phyloP scores from a whole-genome alignment of 257 asterid species.

The Coffea canephora region DNA sequence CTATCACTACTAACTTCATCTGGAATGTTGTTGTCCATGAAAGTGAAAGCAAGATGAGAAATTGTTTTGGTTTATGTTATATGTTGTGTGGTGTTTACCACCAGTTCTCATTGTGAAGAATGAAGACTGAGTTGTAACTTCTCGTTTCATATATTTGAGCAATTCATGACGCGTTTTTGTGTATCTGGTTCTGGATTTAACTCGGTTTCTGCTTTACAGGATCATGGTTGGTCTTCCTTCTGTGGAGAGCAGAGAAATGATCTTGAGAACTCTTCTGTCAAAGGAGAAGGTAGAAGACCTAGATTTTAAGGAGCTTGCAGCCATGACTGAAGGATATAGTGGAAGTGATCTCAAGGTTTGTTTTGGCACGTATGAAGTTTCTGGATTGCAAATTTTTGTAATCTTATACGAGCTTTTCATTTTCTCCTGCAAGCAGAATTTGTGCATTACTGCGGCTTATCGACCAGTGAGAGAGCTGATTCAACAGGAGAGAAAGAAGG shows the following conservation, averaged over 20 bases:
- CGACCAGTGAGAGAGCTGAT: constrained; percentile 90
- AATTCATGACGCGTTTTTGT: neutral
- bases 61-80: neutral
- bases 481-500: constrained; percentile 68
- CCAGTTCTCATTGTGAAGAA: neutral
- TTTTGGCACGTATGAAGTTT: constrained; percentile 7
- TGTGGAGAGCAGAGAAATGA: constrained; percentile 82
- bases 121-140: neutral
- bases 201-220: constrained; percentile 50
- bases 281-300: constrained; percentile 77
- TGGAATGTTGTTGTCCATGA: neutral
- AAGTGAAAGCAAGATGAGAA: neutral
- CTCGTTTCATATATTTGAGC: neutral
- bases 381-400: neutral
- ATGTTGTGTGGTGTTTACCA: neutral
- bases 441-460: constrained; percentile 89
- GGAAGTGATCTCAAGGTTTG: constrained; percentile 98
- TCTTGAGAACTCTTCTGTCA: constrained; percentile 72
- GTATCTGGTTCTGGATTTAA: constrained; percentile 4
- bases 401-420: constrained; percentile 26
- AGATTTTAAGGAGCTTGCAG: constrained; percentile 80
- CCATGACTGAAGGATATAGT: constrained; percentile 88
- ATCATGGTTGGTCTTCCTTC: constrained; percentile 94
- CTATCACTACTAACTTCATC: neutral
- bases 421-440: constrained; percentile 56